phyloP scores from a whole-genome alignment of 257 asterid genomes.

The Solanum dulcamara region DNA sequence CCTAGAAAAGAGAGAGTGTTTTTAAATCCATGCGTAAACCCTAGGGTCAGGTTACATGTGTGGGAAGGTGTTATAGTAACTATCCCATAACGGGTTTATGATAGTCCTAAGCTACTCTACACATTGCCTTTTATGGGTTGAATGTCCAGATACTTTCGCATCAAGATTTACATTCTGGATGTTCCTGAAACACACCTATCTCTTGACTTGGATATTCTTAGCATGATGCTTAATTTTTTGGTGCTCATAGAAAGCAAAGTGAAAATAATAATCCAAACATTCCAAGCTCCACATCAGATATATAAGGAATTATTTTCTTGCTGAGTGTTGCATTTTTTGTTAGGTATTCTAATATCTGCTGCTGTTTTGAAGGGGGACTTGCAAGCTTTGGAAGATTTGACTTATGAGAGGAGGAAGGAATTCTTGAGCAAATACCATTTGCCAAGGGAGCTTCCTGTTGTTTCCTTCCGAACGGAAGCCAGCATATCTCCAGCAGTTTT shows the following conservation, averaged over 20 bases:
- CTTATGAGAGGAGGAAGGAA: constrained; percentile 72
- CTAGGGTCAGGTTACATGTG: background rate
- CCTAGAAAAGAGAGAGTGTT: background rate
- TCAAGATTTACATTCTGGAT: background rate
- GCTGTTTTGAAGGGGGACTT: constrained; percentile 70
- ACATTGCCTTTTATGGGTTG: background rate
- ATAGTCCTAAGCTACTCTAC: background rate
- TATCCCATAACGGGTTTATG: background rate
- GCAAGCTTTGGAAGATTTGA: constrained; percentile 90
- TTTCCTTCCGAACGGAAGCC: constrained; percentile 89
- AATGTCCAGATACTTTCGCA: background rate
- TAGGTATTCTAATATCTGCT: background rate
- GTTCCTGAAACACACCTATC: background rate
- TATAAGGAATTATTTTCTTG: background rate
- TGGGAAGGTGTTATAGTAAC: background rate
- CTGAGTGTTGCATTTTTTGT: background rate
- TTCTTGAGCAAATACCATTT: constrained; percentile 59
- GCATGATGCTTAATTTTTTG: background rate
- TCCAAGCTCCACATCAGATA: background rate
- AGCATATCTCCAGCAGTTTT: constrained; percentile 78
- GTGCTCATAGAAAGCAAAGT: background rate
- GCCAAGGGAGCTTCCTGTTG: constrained; percentile 73
- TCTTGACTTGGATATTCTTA: background rate
- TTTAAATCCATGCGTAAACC: background rate
- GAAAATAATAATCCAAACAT: no score